A percentile compares a stretch with the other conserved stretches of the same genome.
Conservation (phyloP, 176 grass and related monocot genomes). For the Miscanthus lutarioriparius region DNA sequence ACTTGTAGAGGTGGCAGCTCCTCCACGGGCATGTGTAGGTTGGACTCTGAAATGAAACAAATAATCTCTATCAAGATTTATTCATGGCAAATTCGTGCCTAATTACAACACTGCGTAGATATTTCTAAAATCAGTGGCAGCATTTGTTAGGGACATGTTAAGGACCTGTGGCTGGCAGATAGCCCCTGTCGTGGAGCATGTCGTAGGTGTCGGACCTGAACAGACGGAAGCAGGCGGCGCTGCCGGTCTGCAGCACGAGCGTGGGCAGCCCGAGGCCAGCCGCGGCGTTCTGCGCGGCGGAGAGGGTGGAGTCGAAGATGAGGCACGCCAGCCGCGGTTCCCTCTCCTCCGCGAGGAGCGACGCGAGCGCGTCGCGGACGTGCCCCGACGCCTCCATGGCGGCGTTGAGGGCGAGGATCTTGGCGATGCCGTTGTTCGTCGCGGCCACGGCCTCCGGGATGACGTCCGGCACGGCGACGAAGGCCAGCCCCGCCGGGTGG, state of each 20-base stretch:
- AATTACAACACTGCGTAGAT: background rate
- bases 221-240: conserved; percentile 7
- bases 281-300: background rate
- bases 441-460: background rate
- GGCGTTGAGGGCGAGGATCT: conserved; percentile 25
- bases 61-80: background rate
- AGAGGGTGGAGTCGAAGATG: conserved; percentile 15
- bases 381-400: conserved; percentile 20
- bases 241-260: conserved; percentile 30
- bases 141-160: background rate
- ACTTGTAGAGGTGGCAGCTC: conserved; percentile 25
- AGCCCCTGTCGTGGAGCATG: conserved; percentile 39
- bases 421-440: background rate
- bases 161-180: conserved; percentile 7
- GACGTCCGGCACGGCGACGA: conserved; percentile 6
- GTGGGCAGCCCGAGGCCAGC: background rate
- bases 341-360: background rate
- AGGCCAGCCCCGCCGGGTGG: background rate
- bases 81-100: background rate
- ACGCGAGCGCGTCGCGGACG: background rate
- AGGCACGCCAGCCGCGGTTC: background rate
- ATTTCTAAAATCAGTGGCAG: background rate
- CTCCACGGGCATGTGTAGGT: background rate
- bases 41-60: conserved; percentile 5
- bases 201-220: conserved; percentile 19